These are phyloP conservation scores for Ramularia collo-cygni DNA, from an alignment of 2,329 filamentous ascomycete species.

Conservation along the genomic window DNA sequence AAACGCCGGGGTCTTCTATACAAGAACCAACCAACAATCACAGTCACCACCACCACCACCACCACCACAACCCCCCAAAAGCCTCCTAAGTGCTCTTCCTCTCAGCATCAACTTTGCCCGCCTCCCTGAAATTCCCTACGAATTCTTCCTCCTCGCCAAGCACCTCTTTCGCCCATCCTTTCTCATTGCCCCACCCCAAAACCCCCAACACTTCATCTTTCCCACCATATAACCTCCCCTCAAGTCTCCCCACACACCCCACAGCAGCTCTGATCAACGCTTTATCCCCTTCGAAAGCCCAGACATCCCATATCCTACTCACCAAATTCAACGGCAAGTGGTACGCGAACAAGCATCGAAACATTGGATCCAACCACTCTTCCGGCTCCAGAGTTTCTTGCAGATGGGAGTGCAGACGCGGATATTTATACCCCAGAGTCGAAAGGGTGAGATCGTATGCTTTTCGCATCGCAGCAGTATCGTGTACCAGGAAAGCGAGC, in stretches of 20 bases:
- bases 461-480: slow-evolving; percentile 60
- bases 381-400: slow-evolving; percentile 29
- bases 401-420: slow-evolving; percentile 58
- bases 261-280: slow-evolving; percentile 65
- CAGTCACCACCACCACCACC: too few relatives aligned
- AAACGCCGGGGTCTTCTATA: too few relatives aligned
- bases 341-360: slow-evolving; percentile 29
- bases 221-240: slow-evolving; percentile 44
- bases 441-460: slow-evolving; percentile 64
- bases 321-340: slow-evolving; percentile 40
- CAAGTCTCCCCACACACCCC: slow-evolving; percentile 52
- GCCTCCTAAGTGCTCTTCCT: slow-evolving; percentile 5
- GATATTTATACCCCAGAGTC: slow-evolving; percentile 58
- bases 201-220: slow-evolving; percentile 38
- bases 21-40: too few relatives aligned
- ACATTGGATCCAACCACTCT: slow-evolving; percentile 30
- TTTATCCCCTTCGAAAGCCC: slow-evolving; percentile 72
- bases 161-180: slow-evolving; percentile 28
- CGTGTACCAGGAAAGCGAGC: slow-evolving; percentile 66
- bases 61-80: background rate
- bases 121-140: slow-evolving; percentile 31
- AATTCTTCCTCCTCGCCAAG: slow-evolving; percentile 36
- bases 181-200: slow-evolving; percentile 35
- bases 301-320: slow-evolving; percentile 71
- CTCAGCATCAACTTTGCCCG: slow-evolving; percentile 33